Evolutionary conservation across 129 eudicot genomes (phyloP), one percentile per base, ranked within the genome.

Genomic region (Tagetes patula): DNA sequence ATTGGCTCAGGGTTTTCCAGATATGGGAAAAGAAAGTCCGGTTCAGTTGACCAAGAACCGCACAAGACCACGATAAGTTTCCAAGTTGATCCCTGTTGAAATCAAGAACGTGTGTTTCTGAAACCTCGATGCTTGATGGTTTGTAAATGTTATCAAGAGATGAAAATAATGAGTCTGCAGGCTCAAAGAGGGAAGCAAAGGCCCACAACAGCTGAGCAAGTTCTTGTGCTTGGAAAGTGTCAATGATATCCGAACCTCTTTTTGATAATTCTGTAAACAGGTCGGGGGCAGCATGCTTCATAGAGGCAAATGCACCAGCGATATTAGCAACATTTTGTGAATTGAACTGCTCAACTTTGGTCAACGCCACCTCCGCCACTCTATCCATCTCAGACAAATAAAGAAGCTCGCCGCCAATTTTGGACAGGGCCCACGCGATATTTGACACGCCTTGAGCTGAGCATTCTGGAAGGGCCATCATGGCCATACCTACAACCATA

Each of bases 401-500:
- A 71, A 93, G 91, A 80, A 89, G 96, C 82, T 93, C 96, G 8
- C 96, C 98, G 2, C 98, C 98, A 5, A 93, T 93, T 82, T 93
- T 93, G 43, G 98, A 88, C 85, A 93, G 38, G 8, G 98, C 98
- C 98, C 98, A 93, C 14, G 98, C 92, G 73, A 93, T 86, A 73
- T 93, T 93, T 10, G 98, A 93, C 67, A 93, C 71, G 37, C 98
- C 98, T 82, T 93, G 98, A 38, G 87, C 84, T 3, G 96, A 93
- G 79, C 98, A 93, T 75, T 93, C 92, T 1, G 92, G 96, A 74
- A 93, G 82, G 3, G 87, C 84, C 70, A 85, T 78, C 98, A 93
- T 93, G n/a, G 98, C 91, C 75, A 91, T 87, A 53, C 92, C 96
- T 42, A 93, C 96, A 83, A 93, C 95, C 98, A 93, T 87, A 67